These are phyloP conservation scores for Wickerhamomyces chambardii DNA, from an alignment of 805 yeast genomes.

Conservation along the genomic window DNA sequence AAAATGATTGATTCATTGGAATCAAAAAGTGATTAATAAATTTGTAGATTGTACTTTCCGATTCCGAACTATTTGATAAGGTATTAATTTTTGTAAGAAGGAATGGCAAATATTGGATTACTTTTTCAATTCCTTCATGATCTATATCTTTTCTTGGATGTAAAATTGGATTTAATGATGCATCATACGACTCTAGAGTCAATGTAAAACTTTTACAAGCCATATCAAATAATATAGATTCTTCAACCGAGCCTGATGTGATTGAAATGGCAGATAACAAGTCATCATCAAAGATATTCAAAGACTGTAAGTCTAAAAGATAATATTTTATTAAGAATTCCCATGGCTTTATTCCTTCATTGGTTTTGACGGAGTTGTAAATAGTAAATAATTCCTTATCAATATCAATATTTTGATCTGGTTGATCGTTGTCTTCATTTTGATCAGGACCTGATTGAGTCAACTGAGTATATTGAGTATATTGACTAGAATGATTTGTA, in stretches of 20 bases:
- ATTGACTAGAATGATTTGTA: no score
- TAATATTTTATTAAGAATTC: slow-evolving; percentile 31
- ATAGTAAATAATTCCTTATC: not conserved
- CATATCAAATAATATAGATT: slow-evolving; percentile 24
- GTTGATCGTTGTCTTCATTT: no score
- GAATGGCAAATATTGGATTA: slow-evolving; percentile 2
- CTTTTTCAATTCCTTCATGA: slow-evolving; percentile 7
- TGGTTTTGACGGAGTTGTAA: no score
- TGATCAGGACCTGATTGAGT: no score
- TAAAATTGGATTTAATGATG: slow-evolving; percentile 2
- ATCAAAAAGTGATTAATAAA: no score
- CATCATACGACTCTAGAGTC: slow-evolving; percentile 1
- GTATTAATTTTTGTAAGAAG: slow-evolving; percentile 7
- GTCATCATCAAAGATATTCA: slow-evolving; percentile 18
- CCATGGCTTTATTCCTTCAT: slow-evolving; percentile 14
- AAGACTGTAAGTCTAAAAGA: slow-evolving; percentile 33
- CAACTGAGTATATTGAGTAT: no score
- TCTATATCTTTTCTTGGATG: no score
- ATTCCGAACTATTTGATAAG: no score
- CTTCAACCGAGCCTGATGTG: slow-evolving; percentile 8
- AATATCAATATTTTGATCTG: no score
- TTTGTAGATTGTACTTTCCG: no score
- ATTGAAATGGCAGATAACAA: slow-evolving; percentile 23
- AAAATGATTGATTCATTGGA: slow-evolving; percentile 8
- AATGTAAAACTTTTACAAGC: slow-evolving; percentile 26